Conservation (phyloP, 1,139 yeast genomes). For the Yamadazyma atmosphaerica region DNA sequence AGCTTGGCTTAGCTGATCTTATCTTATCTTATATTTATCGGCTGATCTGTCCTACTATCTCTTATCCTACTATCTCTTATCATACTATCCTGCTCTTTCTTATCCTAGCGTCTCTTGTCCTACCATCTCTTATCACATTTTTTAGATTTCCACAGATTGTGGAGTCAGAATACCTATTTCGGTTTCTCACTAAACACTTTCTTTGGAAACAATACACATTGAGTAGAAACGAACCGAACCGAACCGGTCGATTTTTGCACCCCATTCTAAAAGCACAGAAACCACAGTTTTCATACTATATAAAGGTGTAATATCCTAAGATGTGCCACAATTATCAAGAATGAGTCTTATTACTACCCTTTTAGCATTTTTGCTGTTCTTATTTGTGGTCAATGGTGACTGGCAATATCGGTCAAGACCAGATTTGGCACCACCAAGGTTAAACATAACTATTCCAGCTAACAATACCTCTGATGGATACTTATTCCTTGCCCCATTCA, state of each 20-base stretch:
- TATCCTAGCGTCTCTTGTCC: not conserved
- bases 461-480: slow-evolving; percentile 25
- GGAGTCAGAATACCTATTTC: not conserved
- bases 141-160: not conserved
- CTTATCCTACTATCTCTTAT: not conserved
- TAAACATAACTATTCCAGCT: slow-evolving; percentile 30
- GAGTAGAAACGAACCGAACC: slow-evolving; percentile 6
- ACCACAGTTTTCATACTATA: not conserved
- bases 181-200: not conserved
- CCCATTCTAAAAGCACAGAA: not conserved
- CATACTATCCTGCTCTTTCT: not conserved
- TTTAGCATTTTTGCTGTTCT: slow-evolving; percentile 2
- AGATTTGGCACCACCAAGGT: slow-evolving; percentile 31
- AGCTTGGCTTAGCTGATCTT: not conserved
- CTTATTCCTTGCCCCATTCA: slow-evolving; percentile 32
- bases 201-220: too few relatives aligned
- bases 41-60: not conserved
- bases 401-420: slow-evolving; percentile 34
- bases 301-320: not conserved
- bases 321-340: not conserved
- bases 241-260: slow-evolving; percentile 2
- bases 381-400: slow-evolving; percentile 21
- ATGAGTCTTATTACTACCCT: not conserved
- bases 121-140: not conserved
- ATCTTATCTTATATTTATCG: not conserved